A percentile compares a stretch with the other conserved stretches of the same genome.
phyloP scores from a whole-genome alignment of 768 basidiomycete genomes.

The Leccinum obscurum region DNA sequence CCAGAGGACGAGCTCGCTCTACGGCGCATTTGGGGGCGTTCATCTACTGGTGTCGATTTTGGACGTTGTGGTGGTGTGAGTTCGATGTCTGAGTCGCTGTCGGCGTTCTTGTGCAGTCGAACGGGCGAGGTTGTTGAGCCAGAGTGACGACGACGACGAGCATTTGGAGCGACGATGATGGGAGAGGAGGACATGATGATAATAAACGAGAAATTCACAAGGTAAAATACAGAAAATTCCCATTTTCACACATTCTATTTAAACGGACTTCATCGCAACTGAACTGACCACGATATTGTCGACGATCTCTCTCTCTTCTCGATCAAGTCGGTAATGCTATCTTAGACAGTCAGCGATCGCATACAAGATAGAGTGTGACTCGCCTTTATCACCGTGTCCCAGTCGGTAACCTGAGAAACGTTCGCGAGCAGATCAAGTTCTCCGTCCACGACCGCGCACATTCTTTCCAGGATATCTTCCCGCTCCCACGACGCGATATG shows the following conservation, averaged over 20 bases:
- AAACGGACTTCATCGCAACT: slow-evolving; percentile 67
- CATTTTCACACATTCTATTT: too few relatives aligned
- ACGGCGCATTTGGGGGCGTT: slow-evolving; percentile 51
- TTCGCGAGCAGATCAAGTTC: slow-evolving; percentile 46
- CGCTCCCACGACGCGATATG: slow-evolving; percentile 50
- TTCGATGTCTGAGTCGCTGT: slow-evolving; percentile 18
- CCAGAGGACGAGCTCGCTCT: slow-evolving; percentile 42
- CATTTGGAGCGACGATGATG: slow-evolving; percentile 16
- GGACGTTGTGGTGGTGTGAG: slow-evolving; percentile 63
- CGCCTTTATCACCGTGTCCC: slow-evolving; percentile 75
- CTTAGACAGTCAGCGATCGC: not conserved
- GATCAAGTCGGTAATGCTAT: slow-evolving; percentile 71
- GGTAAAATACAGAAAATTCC: too few relatives aligned
- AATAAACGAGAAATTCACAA: not conserved
- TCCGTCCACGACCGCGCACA: slow-evolving; percentile 62
- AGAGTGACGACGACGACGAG: slow-evolving; percentile 64
- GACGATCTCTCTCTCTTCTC: slow-evolving; percentile 43
- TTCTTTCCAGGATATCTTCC: slow-evolving; percentile 47
- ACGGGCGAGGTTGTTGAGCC: slow-evolving; percentile 45
- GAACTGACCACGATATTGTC: slow-evolving; percentile 74
- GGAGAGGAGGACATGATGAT: not conserved
- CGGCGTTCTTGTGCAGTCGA: slow-evolving; percentile 19
- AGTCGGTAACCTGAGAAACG: slow-evolving; percentile 59
- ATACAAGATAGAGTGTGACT: slow-evolving; percentile 13
- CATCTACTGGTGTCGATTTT: slow-evolving; percentile 68